phyloP scores from a whole-genome alignment of 306 rosid genomes.

The Sesbania bispinosa region DNA sequence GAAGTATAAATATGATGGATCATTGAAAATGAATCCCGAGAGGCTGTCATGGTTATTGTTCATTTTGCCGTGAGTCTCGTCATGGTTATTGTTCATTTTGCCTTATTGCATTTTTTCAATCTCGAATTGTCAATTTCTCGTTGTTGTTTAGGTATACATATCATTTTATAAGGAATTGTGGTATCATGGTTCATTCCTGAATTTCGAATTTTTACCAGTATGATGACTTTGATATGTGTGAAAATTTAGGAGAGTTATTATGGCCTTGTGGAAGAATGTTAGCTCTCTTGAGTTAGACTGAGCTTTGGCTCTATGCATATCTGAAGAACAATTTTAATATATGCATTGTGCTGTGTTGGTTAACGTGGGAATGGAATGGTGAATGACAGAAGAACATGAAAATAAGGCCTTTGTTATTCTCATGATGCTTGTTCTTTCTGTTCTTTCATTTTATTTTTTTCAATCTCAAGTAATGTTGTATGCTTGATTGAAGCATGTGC shows the following conservation, averaged over 20 bases:
- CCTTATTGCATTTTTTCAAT: not conserved
- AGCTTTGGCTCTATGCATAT: not conserved
- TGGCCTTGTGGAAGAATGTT: slow-evolving; percentile 4
- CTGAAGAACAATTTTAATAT: not conserved
- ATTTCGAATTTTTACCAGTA: not conserved
- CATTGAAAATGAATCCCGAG: not conserved
- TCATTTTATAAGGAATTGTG: not conserved
- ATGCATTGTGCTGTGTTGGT: not conserved
- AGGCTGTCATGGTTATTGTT: not conserved
- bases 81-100: not conserved
- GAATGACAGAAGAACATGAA: not conserved
- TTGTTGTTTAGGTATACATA: not conserved
- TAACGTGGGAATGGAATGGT: not conserved
- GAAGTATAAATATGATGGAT: slow-evolving; percentile 8
- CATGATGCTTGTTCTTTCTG: not conserved
- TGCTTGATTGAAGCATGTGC: not conserved
- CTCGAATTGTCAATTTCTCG: too few species aligned
- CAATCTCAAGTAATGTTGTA: not conserved
- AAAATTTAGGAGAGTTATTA: not conserved
- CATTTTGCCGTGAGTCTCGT: not conserved
- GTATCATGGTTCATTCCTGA: not conserved
- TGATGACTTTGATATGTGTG: not conserved
- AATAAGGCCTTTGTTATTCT: not conserved
- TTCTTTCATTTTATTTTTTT: not conserved
- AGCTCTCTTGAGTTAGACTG: not conserved